Percentiles rank a stretch among this genome's conserved stretches.
These are phyloP conservation scores for Metschnikowia henanensis DNA, from an alignment of 805 yeast genomes.

Conservation along the genomic window DNA sequence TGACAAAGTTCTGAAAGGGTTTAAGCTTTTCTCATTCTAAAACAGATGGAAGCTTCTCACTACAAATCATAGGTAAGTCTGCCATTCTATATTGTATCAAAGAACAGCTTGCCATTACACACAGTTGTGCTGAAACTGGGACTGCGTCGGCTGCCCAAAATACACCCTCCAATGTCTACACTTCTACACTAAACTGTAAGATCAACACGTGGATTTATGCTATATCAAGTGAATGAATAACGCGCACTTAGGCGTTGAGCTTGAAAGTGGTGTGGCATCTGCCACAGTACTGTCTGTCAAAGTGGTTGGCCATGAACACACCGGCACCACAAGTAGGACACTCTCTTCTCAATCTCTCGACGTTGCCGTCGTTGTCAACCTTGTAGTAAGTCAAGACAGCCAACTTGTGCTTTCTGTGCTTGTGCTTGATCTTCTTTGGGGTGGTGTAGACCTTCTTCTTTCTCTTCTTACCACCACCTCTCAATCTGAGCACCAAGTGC, in stretches of 20 bases:
- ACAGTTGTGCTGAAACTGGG: no score
- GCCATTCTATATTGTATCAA: no score
- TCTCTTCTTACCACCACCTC: slow-evolving; percentile 95
- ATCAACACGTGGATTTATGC: slow-evolving; percentile 2
- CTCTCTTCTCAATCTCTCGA: slow-evolving; percentile 98
- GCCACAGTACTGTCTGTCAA: slow-evolving; percentile 99
- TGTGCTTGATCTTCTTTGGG: slow-evolving; percentile 99
- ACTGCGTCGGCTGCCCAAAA: no score
- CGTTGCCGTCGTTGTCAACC: slow-evolving; percentile 98
- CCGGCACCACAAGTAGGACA: slow-evolving; percentile 98
- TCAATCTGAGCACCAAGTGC: slow-evolving; percentile 93
- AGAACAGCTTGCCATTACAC: no score
- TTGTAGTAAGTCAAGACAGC: slow-evolving; percentile 99
- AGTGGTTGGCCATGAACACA: slow-evolving; percentile 99
- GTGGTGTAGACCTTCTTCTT: slow-evolving; percentile 99
- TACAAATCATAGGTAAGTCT: no score
- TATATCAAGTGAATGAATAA: slow-evolving; percentile 13
- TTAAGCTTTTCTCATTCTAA: no score
- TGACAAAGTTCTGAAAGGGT: no score
- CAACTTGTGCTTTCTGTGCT: slow-evolving; percentile 98
- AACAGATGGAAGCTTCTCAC: no score
- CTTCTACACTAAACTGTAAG: not conserved
- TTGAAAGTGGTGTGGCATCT: slow-evolving; percentile 96
- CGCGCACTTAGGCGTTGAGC: slow-evolving; percentile 24
- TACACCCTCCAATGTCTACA: no score